Evolutionary conservation across 768 basidiomycete genomes (phyloP).

Genomic region (Boletus reticuloceps): DNA sequence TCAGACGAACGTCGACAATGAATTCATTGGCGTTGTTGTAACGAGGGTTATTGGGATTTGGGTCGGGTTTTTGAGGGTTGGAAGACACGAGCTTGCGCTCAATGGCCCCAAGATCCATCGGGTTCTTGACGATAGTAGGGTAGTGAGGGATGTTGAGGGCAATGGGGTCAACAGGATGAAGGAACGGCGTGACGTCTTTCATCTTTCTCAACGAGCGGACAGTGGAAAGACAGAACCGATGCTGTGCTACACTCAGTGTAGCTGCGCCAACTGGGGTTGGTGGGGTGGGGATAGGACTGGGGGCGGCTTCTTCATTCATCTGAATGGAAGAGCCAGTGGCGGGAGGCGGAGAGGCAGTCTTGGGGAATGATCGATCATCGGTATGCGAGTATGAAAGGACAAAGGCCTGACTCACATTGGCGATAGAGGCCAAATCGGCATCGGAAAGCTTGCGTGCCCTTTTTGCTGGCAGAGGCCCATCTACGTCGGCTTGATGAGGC

Average conservation of each 20-base stretch:
- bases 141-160: conserved; percentile 88
- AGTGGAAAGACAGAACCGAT: conserved; percentile 74
- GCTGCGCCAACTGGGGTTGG: conserved; percentile 16
- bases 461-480: conserved; percentile 75
- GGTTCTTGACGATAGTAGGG: conserved; percentile 76
- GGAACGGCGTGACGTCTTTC: conserved; percentile 80
- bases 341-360: conserved; percentile 78
- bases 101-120: conserved; percentile 93
- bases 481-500: conserved; percentile 25
- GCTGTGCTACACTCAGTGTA: conserved; percentile 66
- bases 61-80: conserved; percentile 75
- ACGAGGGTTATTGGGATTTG: conserved; percentile 67
- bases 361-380: conserved; percentile 41
- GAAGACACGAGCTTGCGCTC: conserved; percentile 83
- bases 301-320: conserved; percentile 24
- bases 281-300: conserved; percentile 15
- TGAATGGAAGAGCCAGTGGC: conserved; percentile 43
- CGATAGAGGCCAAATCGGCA: conserved; percentile 68
- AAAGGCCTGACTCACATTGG: conserved; percentile 60
- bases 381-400: conserved; percentile 51
- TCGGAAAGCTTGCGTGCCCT: conserved; percentile 75
- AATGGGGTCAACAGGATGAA: conserved; percentile 85
- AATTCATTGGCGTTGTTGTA: conserved; percentile 81
- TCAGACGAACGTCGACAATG: conserved; percentile 76
- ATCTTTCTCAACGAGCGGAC: conserved; percentile 82